Evolutionary conservation across 2,329 filamentous ascomycete genomes (phyloP), one percentile per base, ranked within the genome.

Genomic region (Claviceps sp.): DNA sequence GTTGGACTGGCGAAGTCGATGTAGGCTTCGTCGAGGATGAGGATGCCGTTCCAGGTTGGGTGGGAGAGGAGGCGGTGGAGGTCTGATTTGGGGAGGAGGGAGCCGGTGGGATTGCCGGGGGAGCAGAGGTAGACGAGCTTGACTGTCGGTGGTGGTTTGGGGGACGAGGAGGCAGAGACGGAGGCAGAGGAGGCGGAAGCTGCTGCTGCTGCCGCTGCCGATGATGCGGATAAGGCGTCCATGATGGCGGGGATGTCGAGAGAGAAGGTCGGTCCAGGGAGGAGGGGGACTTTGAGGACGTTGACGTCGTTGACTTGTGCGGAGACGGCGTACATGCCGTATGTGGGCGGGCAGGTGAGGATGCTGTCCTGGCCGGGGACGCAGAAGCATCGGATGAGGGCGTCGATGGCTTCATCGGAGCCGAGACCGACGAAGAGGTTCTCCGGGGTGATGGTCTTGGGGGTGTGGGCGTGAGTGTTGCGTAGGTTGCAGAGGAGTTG

Each of bases 321-420:
- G 6, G 88, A 94, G 18, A 98, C 93, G 47, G 81, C 76, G 73
- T 98, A 98, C 93, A 98, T 98, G 70, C 93, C 93, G 67, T 98
- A 98, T 0, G 93, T 98, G 1, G 93, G 93, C 18, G 93, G 93
- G 64, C 91, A 97, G 43, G 89, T 91, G 38, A 98, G 78, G 64
- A 98, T 94, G 64, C 87, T 89, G 70, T 98, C 93, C 58, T 77
- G 77, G 46, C 85, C 88, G 1, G 93, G 93, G 1, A 81, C 73
- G 70, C 93, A 98, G 73, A 98, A 98, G 69, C 87, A 93, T 50
- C 93, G 85, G 54, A 98, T 78, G 42, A 98, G 78, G 5, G 88
- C 89, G 70, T 98, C 93, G 65, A 98, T 95, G 57, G 89, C 91
- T 75, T 98, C 93, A 67, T 98, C 93, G 55, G 87, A 95, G 57